Conservation (phyloP, 371 early-diverging fungal species). For the Apophysomyces trapeziformis region DNA sequence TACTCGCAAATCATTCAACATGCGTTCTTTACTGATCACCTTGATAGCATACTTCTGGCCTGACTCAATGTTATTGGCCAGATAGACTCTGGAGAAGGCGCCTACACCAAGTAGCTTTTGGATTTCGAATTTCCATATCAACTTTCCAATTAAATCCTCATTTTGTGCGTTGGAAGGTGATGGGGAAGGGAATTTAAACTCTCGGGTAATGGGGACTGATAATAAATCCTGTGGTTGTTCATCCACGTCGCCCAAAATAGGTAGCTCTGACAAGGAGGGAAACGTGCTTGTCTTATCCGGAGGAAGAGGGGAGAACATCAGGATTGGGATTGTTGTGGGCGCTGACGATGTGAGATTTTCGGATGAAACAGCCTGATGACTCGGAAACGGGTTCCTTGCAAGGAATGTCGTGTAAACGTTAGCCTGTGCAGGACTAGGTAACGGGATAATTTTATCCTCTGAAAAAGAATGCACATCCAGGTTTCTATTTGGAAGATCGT, state of each 20-base stretch:
- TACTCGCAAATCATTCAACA: conserved; percentile 20
- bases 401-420: conserved; percentile 5
- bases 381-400: conserved; percentile 13
- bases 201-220: neutral
- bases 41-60: conserved; percentile 26
- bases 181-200: conserved; percentile 18
- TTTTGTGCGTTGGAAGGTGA: neutral
- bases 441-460: conserved; percentile 36
- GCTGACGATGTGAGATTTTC: conserved; percentile 7
- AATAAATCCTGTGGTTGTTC: neutral
- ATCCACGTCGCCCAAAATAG: conserved; percentile 43
- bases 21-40: conserved; percentile 28
- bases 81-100: conserved; percentile 34
- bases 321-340: conserved; percentile 31
- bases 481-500: neutral
- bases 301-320: conserved; percentile 31
- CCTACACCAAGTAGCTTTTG: conserved; percentile 29
- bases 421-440: conserved; percentile 39
- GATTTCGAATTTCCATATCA: conserved; percentile 29
- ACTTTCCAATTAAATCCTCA: conserved; percentile 25
- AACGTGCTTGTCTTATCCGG: conserved; percentile 32
- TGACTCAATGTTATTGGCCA: conserved; percentile 29
- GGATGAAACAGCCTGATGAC: conserved; percentile 16
- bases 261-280: conserved; percentile 37
- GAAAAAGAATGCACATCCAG: conserved; percentile 10